phyloP scores from a whole-genome alignment of 768 basidiomycete genomes.

The Ramaria sp. region DNA sequence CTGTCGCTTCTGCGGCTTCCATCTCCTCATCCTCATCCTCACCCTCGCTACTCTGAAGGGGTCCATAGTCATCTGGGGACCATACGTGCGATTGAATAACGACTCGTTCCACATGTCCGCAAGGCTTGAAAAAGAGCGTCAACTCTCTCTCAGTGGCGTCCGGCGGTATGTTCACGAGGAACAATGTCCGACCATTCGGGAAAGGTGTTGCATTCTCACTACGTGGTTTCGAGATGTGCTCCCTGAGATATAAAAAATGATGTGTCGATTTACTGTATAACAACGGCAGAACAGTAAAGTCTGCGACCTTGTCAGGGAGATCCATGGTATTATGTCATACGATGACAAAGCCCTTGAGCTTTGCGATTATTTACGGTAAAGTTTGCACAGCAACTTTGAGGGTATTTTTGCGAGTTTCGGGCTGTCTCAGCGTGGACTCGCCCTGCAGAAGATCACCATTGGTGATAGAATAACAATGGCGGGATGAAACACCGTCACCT shows the following conservation, averaged over 20 bases:
- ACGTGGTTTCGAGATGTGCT: neutral
- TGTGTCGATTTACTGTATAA: neutral
- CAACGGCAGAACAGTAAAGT: slow-evolving; percentile 6
- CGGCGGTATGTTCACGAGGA: slow-evolving; percentile 82
- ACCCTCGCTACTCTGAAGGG: slow-evolving; percentile 16
- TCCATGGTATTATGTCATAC: too few relatives aligned
- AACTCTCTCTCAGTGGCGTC: slow-evolving; percentile 81
- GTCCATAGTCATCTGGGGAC: slow-evolving; percentile 16
- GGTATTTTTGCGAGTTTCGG: too few relatives aligned
- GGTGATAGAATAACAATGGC: too few relatives aligned
- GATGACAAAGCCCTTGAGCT: too few relatives aligned
- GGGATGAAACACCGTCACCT: too few relatives aligned
- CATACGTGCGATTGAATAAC: slow-evolving; percentile 43
- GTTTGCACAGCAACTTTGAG: too few relatives aligned
- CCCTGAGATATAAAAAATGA: slow-evolving; percentile 1
- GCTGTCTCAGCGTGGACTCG: too few relatives aligned
- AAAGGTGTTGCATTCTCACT: slow-evolving; percentile 15
- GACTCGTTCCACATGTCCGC: slow-evolving; percentile 70
- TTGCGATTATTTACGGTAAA: too few relatives aligned
- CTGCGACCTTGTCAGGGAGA: neutral
- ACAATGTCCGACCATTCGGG: slow-evolving; percentile 62
- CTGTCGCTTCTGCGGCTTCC: slow-evolving; percentile 30
- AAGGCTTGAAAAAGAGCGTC: slow-evolving; percentile 60
- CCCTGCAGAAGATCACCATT: too few relatives aligned
- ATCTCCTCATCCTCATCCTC: slow-evolving; percentile 21